Conservation (phyloP, 768 basidiomycete genomes). For the Leccinum subgranulosum region DNA sequence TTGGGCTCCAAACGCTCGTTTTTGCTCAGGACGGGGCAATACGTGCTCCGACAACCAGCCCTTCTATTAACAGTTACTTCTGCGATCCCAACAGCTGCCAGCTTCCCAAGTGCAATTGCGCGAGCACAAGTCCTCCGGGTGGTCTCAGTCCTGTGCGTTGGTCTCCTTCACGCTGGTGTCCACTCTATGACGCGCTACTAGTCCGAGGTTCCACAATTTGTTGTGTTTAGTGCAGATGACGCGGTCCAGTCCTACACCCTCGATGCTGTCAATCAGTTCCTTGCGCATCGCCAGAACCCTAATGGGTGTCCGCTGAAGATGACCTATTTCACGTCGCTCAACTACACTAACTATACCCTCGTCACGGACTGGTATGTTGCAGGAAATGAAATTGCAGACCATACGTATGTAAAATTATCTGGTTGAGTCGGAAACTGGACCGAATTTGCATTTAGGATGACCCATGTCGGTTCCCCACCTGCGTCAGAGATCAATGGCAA, state of each 20-base stretch:
- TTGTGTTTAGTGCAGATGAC: slow-evolving; percentile 1
- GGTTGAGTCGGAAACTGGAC: not conserved
- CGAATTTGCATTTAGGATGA: not conserved
- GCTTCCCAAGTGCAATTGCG: slow-evolving; percentile 3
- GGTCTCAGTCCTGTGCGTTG: not conserved
- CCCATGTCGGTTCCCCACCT: not conserved
- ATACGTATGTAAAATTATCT: not conserved
- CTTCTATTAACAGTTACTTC: not conserved
- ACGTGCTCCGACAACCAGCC: not conserved
- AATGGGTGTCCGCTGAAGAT: not conserved
- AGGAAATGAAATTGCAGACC: slow-evolving; percentile 7
- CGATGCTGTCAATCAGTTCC: slow-evolving; percentile 2
- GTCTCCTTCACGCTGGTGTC: not conserved
- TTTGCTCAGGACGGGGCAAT: not conserved
- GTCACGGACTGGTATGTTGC: slow-evolving; percentile 5
- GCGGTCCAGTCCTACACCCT: not conserved
- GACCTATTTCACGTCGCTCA: slow-evolving; percentile 5
- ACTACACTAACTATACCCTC: slow-evolving; percentile 6
- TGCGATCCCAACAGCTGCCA: not conserved
- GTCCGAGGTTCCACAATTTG: not conserved
- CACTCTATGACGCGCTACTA: not conserved
- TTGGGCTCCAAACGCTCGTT: not conserved
- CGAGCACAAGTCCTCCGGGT: not conserved
- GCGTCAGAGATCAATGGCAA: slow-evolving; percentile 4
- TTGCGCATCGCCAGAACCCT: not conserved